Evolutionary conservation across 495 filamentous ascomycete genomes (phyloP).

Genomic region (Tuber calosporum): DNA sequence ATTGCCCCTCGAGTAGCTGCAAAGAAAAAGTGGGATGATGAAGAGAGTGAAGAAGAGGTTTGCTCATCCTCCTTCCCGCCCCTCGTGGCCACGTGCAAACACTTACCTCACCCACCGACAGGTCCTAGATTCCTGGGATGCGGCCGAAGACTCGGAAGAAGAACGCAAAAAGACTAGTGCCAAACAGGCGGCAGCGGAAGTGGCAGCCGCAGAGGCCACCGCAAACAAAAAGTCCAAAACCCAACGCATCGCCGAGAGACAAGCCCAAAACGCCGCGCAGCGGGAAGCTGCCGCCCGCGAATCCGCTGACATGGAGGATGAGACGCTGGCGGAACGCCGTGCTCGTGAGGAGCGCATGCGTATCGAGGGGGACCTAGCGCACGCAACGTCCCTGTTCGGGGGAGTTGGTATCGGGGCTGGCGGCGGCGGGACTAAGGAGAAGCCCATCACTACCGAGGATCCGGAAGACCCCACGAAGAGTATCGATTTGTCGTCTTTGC

Average conservation of each 20-base stretch:
- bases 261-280: constrained; percentile 48
- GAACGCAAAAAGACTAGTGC: constrained; percentile 76
- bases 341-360: constrained; percentile 61
- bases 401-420: constrained; percentile 59
- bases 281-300: constrained; percentile 51
- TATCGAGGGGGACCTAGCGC: constrained; percentile 70
- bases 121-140: constrained; percentile 96
- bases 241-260: constrained; percentile 75
- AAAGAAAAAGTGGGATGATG: constrained; percentile 73
- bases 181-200: constrained; percentile 73
- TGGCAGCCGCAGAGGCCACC: constrained; percentile 85
- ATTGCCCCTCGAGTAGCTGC: constrained; percentile 11
- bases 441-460: constrained; percentile 60
- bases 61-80: constrained; percentile 30
- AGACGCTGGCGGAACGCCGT: constrained; percentile 63
- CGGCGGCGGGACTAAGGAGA: constrained; percentile 49
- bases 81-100: neutral
- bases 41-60: constrained; percentile 86
- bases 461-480: constrained; percentile 63
- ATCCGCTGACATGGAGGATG: constrained; percentile 56
- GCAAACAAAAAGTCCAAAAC: constrained; percentile 86
- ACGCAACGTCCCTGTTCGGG: constrained; percentile 88
- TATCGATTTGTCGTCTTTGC: constrained; percentile 69
- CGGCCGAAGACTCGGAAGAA: constrained; percentile 90
- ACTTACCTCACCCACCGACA: constrained; percentile 41